Conservation (phyloP, 148 eudicot species). For the Vaccinium macrocarpon region DNA sequence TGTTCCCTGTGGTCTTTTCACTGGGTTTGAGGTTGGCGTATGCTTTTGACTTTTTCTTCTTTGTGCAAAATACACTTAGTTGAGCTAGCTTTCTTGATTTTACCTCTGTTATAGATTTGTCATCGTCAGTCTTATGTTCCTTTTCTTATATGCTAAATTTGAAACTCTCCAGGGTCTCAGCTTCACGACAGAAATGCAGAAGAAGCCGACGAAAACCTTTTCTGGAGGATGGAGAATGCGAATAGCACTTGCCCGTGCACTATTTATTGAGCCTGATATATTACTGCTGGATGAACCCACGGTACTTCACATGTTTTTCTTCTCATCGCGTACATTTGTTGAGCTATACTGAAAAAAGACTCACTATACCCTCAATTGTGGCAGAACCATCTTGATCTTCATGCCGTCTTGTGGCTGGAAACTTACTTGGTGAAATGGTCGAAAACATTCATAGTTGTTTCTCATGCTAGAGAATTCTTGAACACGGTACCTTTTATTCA, state of each 20-base stretch:
- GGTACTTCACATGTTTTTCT: conserved; percentile 35
- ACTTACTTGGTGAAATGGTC: conserved; percentile 92
- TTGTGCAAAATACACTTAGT: neutral
- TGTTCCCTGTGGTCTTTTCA: neutral
- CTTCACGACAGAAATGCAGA: conserved; percentile 96
- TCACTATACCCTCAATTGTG: conserved; percentile 16
- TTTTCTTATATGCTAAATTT: neutral
- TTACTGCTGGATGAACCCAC: conserved; percentile 97
- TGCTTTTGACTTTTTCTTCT: conserved; percentile 5
- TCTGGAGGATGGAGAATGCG: conserved; percentile 99
- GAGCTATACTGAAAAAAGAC: conserved; percentile 16
- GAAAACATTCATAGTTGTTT: conserved; percentile 95
- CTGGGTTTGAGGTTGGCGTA: neutral
- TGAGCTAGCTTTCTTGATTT: conserved; percentile 5
- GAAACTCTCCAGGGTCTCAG: conserved; percentile 78
- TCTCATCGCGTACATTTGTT: conserved; percentile 11
- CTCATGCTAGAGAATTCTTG: conserved; percentile 98
- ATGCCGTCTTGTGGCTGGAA: conserved; percentile 98
- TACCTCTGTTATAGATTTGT: neutral
- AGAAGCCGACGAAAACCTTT: conserved; percentile 77
- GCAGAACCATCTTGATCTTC: conserved; percentile 99
- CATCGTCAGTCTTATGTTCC: neutral
- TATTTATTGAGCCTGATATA: conserved; percentile 93
- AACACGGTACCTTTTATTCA: conserved; percentile 55
- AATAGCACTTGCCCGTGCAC: conserved; percentile 97